Base-by-base conservation (phyloP, 2,329 filamentous ascomycete species). In the Exophiala calicioides region DNA sequence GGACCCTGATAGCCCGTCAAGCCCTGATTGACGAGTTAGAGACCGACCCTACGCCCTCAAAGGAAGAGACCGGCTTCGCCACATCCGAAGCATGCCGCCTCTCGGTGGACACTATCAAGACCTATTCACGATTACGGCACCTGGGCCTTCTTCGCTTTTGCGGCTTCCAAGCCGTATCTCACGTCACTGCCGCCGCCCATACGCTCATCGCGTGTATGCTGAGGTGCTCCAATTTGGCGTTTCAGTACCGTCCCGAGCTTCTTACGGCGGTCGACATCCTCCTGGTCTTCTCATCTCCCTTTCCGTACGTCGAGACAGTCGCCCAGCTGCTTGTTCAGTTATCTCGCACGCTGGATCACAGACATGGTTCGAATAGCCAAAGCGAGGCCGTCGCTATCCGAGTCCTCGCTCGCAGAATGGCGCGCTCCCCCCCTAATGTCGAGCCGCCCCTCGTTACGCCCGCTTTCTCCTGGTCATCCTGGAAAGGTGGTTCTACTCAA, bases 141-240 rank as follows among this genome's bases (percentile, higher is more conserved):
- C 33, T 45, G 8, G 42, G 42, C 12, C 42, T 45, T 21, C 42
- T 45, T 29, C 34, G 24, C 12, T 30, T 45, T 19, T 45, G 42
- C 24, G 42, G 42, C 24, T 45, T 38, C 26, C 42, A 23, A 21
- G 42, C 42, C 13, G 42, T 45, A 5, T 45, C 42, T 12, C 42
- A 45, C 24, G 13, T 45, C 10, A 45, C 42, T 21, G 42, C 42
- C 8, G 42, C 42, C 15, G 42, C 42, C 3, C 42, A 45, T 21
- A 45, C 42, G n/a, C 42, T 45, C 23, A 45, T 45, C 12, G 42
- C 42, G 3, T 45, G 42, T 31, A 45, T 45, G 42, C 32, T 45
- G 42, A 38, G 26, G 15, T 21, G 24, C 33, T 45, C 42, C 32
- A 38, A 31, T 15, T 34, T 45, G 15, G 33, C 42, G n/a, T 45